These are phyloP conservation scores for Suillus weaverae DNA, from an alignment of 768 basidiomycete species.

Conservation along the genomic window DNA sequence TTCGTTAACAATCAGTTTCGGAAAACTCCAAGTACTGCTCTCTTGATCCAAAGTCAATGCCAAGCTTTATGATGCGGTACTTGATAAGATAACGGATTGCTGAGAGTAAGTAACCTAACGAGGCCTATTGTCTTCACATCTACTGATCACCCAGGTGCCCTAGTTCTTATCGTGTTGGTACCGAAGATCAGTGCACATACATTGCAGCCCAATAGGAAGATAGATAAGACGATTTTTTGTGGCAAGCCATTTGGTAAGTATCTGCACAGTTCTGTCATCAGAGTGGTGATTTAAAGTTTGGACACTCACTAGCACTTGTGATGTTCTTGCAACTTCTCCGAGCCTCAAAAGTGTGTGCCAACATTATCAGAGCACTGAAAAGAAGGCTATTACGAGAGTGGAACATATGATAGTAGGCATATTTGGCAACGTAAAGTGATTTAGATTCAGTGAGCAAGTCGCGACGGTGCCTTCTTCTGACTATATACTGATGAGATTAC, in stretches of 20 bases:
- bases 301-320: no score
- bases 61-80: background rate
- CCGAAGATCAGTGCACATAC: background rate
- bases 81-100: constrained; percentile 5
- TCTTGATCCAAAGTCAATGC: background rate
- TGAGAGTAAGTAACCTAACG: constrained; percentile 4
- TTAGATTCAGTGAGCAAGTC: constrained; percentile 6
- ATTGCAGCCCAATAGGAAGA: background rate
- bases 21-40: background rate
- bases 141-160: background rate
- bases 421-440: constrained; percentile 5
- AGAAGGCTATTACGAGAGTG: background rate
- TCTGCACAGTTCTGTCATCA: background rate
- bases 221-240: constrained; percentile 3
- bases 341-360: background rate
- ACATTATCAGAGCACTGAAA: background rate
- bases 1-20: background rate
- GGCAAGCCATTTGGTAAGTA: constrained; percentile 5
- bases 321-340: background rate
- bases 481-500: background rate
- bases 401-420: constrained; percentile 4
- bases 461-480: background rate
- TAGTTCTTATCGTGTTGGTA: constrained; percentile 8
- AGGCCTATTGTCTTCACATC: background rate
- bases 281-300: background rate